Evolutionary conservation across 257 asterid genomes (phyloP).

Genomic region (Solanum peruvianum): DNA sequence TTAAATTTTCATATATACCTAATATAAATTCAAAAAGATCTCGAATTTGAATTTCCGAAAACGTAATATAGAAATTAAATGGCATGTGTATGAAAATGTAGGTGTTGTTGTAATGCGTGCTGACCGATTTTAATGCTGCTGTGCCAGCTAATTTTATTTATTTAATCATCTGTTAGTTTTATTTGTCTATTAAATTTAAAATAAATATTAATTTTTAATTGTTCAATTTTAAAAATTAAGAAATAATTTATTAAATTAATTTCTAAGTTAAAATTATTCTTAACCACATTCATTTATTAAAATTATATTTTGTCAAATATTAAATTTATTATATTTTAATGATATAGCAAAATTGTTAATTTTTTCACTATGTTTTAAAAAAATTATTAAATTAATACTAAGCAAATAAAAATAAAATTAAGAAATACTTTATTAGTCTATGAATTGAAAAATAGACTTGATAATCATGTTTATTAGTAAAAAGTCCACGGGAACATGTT

Average conservation of each 20-base stretch:
- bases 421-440: neutral
- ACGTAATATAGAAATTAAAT: neutral
- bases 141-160: neutral
- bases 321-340: too few relatives aligned
- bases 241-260: too few relatives aligned
- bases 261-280: too few relatives aligned
- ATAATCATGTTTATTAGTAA: neutral
- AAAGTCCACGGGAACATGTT: too few relatives aligned
- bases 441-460: neutral
- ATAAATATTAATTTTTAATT: too few relatives aligned
- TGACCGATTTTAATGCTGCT: neutral
- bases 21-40: too few relatives aligned
- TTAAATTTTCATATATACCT: too few relatives aligned
- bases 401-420: too few relatives aligned
- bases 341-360: too few relatives aligned
- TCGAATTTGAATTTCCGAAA: fast-evolving
- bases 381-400: too few relatives aligned
- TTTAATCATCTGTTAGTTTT: neutral
- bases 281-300: neutral
- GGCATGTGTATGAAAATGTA: neutral
- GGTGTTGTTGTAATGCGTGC: neutral
- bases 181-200: neutral
- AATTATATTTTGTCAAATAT: too few relatives aligned
- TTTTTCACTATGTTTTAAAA: too few relatives aligned
- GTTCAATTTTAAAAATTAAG: neutral